Conservation (phyloP, 2,329 filamentous ascomycete species). For the Zasmidium cellare region DNA sequence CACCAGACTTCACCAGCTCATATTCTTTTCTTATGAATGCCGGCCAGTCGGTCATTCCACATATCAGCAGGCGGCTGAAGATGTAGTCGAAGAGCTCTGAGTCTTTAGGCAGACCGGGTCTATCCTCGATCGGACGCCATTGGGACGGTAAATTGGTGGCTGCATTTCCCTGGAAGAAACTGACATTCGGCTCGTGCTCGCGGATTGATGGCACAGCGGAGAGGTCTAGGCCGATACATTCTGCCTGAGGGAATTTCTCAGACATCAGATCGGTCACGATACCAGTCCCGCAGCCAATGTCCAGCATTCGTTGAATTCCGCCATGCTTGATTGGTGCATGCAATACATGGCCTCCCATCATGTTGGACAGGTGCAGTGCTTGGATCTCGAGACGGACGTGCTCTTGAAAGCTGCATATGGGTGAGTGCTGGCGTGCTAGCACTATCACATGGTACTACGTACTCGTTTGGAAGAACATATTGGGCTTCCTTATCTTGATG, state of each 20-base stretch:
- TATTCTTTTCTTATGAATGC: slow-evolving; percentile 15
- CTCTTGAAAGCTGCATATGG: slow-evolving; percentile 11
- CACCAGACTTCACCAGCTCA: slow-evolving; percentile 21
- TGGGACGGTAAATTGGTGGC: slow-evolving; percentile 2
- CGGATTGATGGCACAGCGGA: slow-evolving; percentile 12
- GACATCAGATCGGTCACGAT: slow-evolving; percentile 28
- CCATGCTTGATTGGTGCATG: slow-evolving; percentile 6
- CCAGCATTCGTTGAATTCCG: not conserved
- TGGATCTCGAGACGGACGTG: slow-evolving; percentile 24
- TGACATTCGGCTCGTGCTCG: slow-evolving; percentile 3
- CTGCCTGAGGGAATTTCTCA: slow-evolving; percentile 22
- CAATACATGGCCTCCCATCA: slow-evolving; percentile 22
- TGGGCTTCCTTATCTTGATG: slow-evolving; percentile 2
- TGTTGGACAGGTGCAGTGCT: slow-evolving; percentile 16
- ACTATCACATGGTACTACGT: not conserved
- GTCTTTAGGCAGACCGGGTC: not conserved
- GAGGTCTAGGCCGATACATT: slow-evolving; percentile 39
- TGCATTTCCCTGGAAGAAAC: slow-evolving; percentile 18
- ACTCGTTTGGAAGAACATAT: slow-evolving; percentile 11
- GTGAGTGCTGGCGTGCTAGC: not conserved
- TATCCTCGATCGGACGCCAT: slow-evolving; percentile 2
- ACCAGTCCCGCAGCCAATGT: slow-evolving; percentile 29
- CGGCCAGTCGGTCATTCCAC: slow-evolving; percentile 25
- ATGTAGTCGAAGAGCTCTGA: slow-evolving; percentile 22
- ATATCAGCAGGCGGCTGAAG: slow-evolving; percentile 22